phyloP scores from a whole-genome alignment of 257 asterid genomes.

The Solanum sparsipilum region DNA sequence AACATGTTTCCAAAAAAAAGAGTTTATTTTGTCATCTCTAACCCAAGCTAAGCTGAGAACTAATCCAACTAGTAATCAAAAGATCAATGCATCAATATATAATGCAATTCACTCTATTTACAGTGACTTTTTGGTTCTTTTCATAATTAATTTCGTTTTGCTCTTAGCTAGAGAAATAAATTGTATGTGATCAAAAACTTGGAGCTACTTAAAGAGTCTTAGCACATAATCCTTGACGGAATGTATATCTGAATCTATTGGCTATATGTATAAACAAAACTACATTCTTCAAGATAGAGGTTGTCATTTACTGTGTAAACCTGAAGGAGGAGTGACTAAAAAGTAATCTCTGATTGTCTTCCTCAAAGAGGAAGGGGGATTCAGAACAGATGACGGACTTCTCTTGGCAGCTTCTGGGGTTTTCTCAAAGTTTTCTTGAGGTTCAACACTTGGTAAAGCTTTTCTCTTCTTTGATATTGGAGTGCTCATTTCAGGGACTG shows the following conservation, averaged over 20 bases:
- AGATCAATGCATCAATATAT: neutral
- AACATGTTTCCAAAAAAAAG: neutral
- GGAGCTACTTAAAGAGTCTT: neutral
- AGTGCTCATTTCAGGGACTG: constrained; percentile 33
- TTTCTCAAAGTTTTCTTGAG: constrained; percentile 23
- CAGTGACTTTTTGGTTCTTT: neutral
- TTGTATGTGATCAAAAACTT: neutral
- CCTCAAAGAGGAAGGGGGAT: constrained; percentile 73
- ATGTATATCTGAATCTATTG: neutral
- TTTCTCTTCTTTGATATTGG: constrained; percentile 57
- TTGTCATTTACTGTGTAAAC: neutral
- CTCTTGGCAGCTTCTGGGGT: constrained; percentile 44
- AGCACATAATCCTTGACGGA: neutral
- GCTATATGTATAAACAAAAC: neutral
- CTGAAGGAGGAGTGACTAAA: constrained; percentile 36
- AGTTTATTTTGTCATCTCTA: neutral
- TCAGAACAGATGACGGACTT: constrained; percentile 90
- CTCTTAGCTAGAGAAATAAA: neutral
- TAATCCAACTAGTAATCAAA: neutral
- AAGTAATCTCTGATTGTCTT: constrained; percentile 81
- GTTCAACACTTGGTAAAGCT: constrained; percentile 25
- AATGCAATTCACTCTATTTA: neutral
- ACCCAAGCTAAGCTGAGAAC: neutral
- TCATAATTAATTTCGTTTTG: neutral
- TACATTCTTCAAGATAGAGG: neutral